phyloP scores from a whole-genome alignment of 2,329 filamentous ascomycete genomes.

The Pleurostoma richardsiae region DNA sequence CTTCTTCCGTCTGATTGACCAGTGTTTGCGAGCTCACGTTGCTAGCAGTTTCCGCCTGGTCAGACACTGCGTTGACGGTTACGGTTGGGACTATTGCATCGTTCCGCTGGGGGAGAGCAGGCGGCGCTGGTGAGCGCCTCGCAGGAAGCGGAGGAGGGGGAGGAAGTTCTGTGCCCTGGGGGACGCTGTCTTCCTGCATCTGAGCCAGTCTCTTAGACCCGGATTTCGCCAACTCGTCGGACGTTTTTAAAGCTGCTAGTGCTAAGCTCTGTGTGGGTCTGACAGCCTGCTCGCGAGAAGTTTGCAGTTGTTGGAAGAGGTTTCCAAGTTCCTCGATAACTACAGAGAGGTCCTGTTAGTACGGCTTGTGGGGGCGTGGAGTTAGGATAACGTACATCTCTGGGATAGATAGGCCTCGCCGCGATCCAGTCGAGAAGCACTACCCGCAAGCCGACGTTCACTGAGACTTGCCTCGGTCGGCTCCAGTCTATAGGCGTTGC shows the following conservation, averaged over 20 bases:
- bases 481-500: slow-evolving; percentile 65
- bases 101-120: slow-evolving; percentile 14
- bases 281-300: slow-evolving; percentile 55
- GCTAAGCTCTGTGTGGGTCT: slow-evolving; percentile 73
- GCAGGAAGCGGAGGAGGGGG: slow-evolving; percentile 45
- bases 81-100: slow-evolving; percentile 9
- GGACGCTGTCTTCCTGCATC: neutral
- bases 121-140: slow-evolving; percentile 36
- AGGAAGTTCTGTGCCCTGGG: slow-evolving; percentile 2
- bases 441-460: slow-evolving; percentile 70
- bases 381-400: slow-evolving; percentile 56
- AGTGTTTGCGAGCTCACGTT: slow-evolving; percentile 47
- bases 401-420: slow-evolving; percentile 42
- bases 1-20: slow-evolving; percentile 36
- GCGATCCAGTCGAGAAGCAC: slow-evolving; percentile 38
- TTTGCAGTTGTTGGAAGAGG: slow-evolving; percentile 68
- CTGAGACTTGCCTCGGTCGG: slow-evolving; percentile 58
- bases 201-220: neutral
- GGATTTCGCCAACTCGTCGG: slow-evolving; percentile 16
- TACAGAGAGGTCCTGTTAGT: slow-evolving; percentile 23
- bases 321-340: slow-evolving; percentile 69
- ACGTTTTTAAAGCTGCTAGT: slow-evolving; percentile 62
- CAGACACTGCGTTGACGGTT: slow-evolving; percentile 16
- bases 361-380: slow-evolving; percentile 1
- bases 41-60: slow-evolving; percentile 36